These are phyloP conservation scores for Globisporangium acanthophoron DNA, from an alignment of 352 stramenopile genomes.

Conservation along the genomic window DNA sequence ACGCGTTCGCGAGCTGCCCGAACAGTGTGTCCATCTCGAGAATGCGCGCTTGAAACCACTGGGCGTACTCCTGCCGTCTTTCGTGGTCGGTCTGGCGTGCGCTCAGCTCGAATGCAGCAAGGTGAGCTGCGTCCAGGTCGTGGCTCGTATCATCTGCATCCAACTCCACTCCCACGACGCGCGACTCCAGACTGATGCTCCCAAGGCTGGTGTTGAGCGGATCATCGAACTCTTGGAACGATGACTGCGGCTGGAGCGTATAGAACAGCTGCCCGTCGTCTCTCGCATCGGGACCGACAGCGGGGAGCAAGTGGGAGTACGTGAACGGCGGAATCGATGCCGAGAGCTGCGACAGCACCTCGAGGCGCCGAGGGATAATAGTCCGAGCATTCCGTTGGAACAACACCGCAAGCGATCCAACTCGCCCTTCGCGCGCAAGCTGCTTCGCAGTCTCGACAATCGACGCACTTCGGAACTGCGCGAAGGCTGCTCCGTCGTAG, in stretches of 20 bases:
- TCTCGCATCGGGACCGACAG: constrained; percentile 20
- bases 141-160: constrained; percentile 31
- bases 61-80: constrained; percentile 21
- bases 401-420: constrained; percentile 36
- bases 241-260: constrained; percentile 17
- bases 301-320: constrained; percentile 49
- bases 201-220: neutral
- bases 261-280: constrained; percentile 33
- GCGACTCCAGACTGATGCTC: neutral
- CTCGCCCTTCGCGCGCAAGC: constrained; percentile 42
- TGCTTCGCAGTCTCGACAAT: constrained; percentile 34
- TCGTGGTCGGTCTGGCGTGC: constrained; percentile 17
- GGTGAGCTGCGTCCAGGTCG: constrained; percentile 37
- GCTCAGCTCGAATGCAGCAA: constrained; percentile 28
- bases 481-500: constrained; percentile 39
- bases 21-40: constrained; percentile 52
- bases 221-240: constrained; percentile 3
- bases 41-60: constrained; percentile 53
- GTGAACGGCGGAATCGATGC: constrained; percentile 24
- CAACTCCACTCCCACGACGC: constrained; percentile 19
- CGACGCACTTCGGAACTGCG: constrained; percentile 22
- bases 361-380: constrained; percentile 36
- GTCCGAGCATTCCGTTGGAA: constrained; percentile 48
- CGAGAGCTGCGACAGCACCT: constrained; percentile 44
- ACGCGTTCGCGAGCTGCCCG: constrained; percentile 47